Conservation (phyloP, 768 basidiomycete species). For the Boletellus emodensis region DNA sequence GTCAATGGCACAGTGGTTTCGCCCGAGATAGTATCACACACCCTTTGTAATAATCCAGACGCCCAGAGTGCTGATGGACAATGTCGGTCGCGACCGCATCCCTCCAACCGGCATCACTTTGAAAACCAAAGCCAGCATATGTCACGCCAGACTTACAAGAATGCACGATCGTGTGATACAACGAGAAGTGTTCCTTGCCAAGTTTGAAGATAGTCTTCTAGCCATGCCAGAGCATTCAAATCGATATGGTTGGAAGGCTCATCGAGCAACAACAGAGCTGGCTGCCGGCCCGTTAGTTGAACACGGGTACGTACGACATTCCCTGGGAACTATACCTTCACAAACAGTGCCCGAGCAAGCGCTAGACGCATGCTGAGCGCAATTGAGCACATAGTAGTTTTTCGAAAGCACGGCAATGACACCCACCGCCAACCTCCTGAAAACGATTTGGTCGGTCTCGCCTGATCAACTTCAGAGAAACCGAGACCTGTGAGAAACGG, state of each 20-base stretch:
- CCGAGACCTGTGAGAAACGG: slow-evolving; percentile 62
- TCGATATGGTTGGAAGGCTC: slow-evolving; percentile 98
- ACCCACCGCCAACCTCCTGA: slow-evolving; percentile 91
- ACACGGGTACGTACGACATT: background rate
- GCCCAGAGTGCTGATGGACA: slow-evolving; percentile 89
- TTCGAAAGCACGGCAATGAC: background rate
- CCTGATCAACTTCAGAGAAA: slow-evolving; percentile 86
- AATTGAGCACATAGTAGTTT: background rate
- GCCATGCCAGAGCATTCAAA: slow-evolving; percentile 94
- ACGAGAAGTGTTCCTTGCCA: slow-evolving; percentile 92
- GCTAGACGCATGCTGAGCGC: slow-evolving; percentile 85
- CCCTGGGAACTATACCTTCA: slow-evolving; percentile 55
- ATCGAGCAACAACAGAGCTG: slow-evolving; percentile 75
- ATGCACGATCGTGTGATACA: slow-evolving; percentile 98
- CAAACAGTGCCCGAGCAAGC: slow-evolving; percentile 91
- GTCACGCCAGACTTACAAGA: slow-evolving; percentile 53
- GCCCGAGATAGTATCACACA: slow-evolving; percentile 25
- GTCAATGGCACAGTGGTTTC: slow-evolving; percentile 2
- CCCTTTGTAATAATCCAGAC: slow-evolving; percentile 98
- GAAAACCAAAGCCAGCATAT: background rate
- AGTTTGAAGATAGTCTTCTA: slow-evolving; percentile 95
- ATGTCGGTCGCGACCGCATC: slow-evolving; percentile 98
- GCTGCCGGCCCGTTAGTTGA: slow-evolving; percentile 36
- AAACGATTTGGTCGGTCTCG: slow-evolving; percentile 77
- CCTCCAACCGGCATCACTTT: slow-evolving; percentile 32